Evolutionary conservation across 2,329 filamentous ascomycete species (phyloP), one percentile per base, ranked within the genome.

Genomic region (Monosporascus sp.): DNA sequence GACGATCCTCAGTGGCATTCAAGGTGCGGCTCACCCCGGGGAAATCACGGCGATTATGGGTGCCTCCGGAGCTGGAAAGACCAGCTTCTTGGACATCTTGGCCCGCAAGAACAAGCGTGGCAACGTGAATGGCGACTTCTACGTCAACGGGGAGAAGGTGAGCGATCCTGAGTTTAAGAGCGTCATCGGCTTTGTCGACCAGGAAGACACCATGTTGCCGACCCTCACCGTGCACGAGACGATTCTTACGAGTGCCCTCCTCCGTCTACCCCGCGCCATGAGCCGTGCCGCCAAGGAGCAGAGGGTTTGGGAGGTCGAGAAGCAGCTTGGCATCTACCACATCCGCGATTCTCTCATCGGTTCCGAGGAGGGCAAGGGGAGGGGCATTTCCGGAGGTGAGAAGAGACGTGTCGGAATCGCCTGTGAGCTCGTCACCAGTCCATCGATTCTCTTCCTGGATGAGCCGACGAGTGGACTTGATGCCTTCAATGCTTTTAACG

Each of bases 41-140:
- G 91, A 99, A 69, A 84, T 97, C 7, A 90, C 93, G 60, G 94
- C 94, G 8, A 96, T 99, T 64, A 99, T 99, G 93, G 94, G 94
- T 53, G 93, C 94, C 7, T 99, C 94, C 1, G 94, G 94, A 31
- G 95, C 94, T 43, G 94, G 94, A 55, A 99, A 99, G 74, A 99
- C 94, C 0, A 96, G 91, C 0, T 97, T 99, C 71, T 77, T 99
- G 45, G 94, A 99, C 67, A 96, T 99, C 55, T 77, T 99, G 47
- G 94, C 94, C 8, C 86, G 92, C 58, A 99, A 97, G 78, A 97
- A 97, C 73, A 99, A 99, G 74, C 86, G 91, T 36, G 95, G 94
- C 40, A 71, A 78, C 2, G 83, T 88, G 0, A 76, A 80, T 8
- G 95, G 95, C 20, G 83, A 93, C 55, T 96, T 97, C 64, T 94